phyloP scores from a whole-genome alignment of 139 green algal genomes.

The Micractinium conductrix region DNA sequence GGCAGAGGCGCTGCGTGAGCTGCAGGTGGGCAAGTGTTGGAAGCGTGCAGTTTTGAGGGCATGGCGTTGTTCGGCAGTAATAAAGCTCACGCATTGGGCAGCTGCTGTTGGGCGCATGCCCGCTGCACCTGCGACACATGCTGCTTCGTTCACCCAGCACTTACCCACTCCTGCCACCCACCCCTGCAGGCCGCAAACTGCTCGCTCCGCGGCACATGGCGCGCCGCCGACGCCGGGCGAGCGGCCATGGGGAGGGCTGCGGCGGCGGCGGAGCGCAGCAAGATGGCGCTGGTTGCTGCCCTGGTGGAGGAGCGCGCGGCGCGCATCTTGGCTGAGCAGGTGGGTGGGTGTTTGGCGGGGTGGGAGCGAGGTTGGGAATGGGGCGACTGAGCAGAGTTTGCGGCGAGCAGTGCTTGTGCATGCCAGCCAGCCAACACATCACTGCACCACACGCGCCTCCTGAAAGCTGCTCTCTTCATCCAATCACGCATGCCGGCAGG shows the following conservation, averaged over 20 bases:
- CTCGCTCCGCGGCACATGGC: not conserved
- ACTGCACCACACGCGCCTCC: not conserved
- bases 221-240: not conserved
- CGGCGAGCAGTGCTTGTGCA: not conserved
- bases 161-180: not conserved
- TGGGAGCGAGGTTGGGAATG: not conserved
- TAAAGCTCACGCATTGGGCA: not conserved
- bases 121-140: not conserved
- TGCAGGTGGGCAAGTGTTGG: conserved; percentile 8
- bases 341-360: not conserved
- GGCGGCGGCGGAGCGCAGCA: too few relatives aligned
- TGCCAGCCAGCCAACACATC: too few relatives aligned
- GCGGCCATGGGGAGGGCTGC: too few relatives aligned
- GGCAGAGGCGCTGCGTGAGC: conserved; percentile 15
- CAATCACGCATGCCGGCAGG: not conserved
- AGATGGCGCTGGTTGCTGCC: conserved; percentile 27
- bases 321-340: conserved; percentile 39
- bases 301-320: conserved; percentile 35
- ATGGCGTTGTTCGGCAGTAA: not conserved
- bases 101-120: not conserved
- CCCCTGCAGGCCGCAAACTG: not conserved
- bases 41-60: not conserved
- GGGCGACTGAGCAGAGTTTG: too few relatives aligned
- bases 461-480: not conserved
- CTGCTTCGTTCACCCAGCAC: not conserved